Percentiles rank a stretch among this genome's conserved stretches.
Conservation (phyloP, 768 basidiomycete genomes). For the Kwoniella heveanensis region DNA sequence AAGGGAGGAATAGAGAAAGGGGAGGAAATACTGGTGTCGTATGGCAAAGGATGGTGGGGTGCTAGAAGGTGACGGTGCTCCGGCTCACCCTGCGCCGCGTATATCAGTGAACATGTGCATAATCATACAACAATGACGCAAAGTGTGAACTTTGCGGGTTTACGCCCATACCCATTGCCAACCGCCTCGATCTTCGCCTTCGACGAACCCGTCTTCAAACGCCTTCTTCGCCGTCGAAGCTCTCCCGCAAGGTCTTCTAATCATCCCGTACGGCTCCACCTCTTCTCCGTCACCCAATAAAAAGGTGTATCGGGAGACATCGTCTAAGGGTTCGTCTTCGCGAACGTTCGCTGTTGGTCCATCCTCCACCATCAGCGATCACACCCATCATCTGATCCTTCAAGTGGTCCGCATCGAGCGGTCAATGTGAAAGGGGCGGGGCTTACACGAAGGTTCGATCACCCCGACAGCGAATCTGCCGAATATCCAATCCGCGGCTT, state of each 20-base stretch:
- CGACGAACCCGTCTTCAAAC: constrained; percentile 13
- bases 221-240: constrained; percentile 28
- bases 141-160: background rate
- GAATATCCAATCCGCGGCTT: constrained; percentile 34
- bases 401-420: no score
- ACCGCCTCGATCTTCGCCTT: constrained; percentile 29
- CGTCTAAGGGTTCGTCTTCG: background rate
- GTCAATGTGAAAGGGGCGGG: no score
- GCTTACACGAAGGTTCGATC: constrained; percentile 21
- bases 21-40: constrained; percentile 82
- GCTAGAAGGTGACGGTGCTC: constrained; percentile 58
- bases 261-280: constrained; percentile 9
- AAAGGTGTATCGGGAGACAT: background rate
- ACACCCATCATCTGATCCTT: no score
- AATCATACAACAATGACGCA: background rate
- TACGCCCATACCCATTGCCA: constrained; percentile 37
- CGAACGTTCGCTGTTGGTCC: background rate
- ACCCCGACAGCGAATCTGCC: constrained; percentile 29
- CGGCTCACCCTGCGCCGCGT: no score
- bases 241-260: constrained; percentile 19
- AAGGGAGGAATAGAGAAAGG: constrained; percentile 68
- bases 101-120: background rate
- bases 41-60: constrained; percentile 84
- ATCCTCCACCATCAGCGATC: background rate
- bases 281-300: background rate